A percentile compares a stretch with the other conserved stretches of the same genome.
Conservation (phyloP, 2,329 filamentous ascomycete genomes). For the Juglanconis oblonga region DNA sequence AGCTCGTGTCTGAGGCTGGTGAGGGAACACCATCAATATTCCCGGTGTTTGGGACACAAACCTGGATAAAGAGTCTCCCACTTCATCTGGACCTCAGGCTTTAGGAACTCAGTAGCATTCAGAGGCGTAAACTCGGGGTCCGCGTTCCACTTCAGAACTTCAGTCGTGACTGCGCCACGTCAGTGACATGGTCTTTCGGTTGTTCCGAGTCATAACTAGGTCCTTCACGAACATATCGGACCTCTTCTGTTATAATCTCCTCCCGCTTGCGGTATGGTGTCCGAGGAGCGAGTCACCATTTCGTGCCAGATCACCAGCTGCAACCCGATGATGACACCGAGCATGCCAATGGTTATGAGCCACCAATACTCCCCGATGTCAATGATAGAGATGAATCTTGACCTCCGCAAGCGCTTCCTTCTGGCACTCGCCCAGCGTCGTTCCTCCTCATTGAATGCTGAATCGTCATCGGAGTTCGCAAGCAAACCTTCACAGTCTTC, state of each 20-base stretch:
- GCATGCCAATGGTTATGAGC: conserved; percentile 29
- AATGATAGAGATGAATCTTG: conserved; percentile 6
- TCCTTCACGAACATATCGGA: conserved; percentile 30
- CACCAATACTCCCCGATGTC: conserved; percentile 26
- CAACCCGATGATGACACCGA: conserved; percentile 29
- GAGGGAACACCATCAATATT: too few relatives aligned
- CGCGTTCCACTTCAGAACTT: conserved; percentile 35
- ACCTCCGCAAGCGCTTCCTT: conserved; percentile 11
- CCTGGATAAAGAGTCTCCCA: conserved; percentile 40
- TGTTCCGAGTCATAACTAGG: too few relatives aligned
- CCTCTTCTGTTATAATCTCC: conserved; percentile 34
- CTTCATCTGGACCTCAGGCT: conserved; percentile 30
- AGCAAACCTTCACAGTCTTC: not conserved
- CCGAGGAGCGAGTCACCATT: not conserved
- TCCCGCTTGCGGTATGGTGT: conserved; percentile 31
- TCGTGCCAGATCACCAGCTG: conserved; percentile 21
- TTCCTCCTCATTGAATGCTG: not conserved
- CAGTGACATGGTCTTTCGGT: not conserved
- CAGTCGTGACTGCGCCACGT: conserved; percentile 29
- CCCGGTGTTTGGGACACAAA: conserved; percentile 19
- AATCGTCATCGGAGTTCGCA: not conserved
- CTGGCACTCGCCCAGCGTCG: conserved; percentile 3
- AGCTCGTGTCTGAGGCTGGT: not conserved
- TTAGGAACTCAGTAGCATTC: conserved; percentile 36
- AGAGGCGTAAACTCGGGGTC: conserved; percentile 38